These are phyloP conservation scores for Aspergillus sp. DNA, from an alignment of 2,329 filamentous ascomycete genomes.

Conservation along the genomic window DNA sequence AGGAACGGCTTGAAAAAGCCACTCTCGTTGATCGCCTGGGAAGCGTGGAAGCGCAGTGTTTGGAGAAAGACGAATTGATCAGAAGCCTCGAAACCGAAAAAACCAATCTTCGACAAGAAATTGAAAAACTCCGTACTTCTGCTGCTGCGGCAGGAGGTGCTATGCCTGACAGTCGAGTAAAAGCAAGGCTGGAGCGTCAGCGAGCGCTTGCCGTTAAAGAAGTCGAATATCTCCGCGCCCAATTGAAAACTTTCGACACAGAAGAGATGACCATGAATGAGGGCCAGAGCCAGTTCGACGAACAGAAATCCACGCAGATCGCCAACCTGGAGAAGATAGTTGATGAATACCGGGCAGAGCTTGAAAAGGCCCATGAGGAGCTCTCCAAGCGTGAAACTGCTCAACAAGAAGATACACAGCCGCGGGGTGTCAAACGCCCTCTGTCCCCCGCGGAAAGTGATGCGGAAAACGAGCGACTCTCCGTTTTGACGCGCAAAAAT, in stretches of 20 bases:
- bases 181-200: slow-evolving; percentile 78
- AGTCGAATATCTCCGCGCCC: slow-evolving; percentile 87
- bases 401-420: slow-evolving; percentile 40
- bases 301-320: slow-evolving; percentile 70
- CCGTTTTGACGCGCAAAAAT: slow-evolving; percentile 82
- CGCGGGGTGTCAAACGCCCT: slow-evolving; percentile 61
- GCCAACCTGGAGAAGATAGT: slow-evolving; percentile 81
- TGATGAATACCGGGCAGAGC: slow-evolving; percentile 79
- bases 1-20: slow-evolving; percentile 76
- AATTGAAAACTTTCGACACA: slow-evolving; percentile 81
- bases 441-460: slow-evolving; percentile 56
- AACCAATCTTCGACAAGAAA: slow-evolving; percentile 60
- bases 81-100: slow-evolving; percentile 70
- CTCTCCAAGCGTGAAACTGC: slow-evolving; percentile 62
- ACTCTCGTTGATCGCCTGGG: slow-evolving; percentile 80
- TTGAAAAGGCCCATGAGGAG: slow-evolving; percentile 70
- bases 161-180: slow-evolving; percentile 63
- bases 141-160: slow-evolving; percentile 37
- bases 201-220: slow-evolving; percentile 84
- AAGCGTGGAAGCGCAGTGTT: slow-evolving; percentile 71
- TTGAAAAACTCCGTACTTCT: slow-evolving; percentile 65
- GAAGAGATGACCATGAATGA: slow-evolving; percentile 81
- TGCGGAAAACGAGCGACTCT: slow-evolving; percentile 66
- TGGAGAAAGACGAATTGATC: slow-evolving; percentile 73
- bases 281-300: slow-evolving; percentile 69